Conservation (phyloP, 2,329 filamentous ascomycete species). For the Diaporthe batatas region DNA sequence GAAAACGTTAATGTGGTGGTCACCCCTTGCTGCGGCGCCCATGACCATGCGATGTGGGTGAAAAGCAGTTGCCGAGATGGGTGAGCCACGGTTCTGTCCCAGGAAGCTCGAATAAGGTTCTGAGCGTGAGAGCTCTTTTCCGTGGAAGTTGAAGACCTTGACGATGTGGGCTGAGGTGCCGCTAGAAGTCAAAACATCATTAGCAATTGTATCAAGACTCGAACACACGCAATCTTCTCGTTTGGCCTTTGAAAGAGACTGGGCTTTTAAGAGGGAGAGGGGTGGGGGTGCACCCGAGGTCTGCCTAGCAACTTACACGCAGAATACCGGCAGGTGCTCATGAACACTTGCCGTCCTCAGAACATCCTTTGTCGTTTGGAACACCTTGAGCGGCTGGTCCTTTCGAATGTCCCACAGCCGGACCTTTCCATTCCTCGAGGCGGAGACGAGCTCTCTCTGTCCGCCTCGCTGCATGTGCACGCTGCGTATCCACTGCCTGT, state of each 20-base stretch:
- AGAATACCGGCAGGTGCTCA: slow-evolving; percentile 96
- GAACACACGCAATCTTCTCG: background rate
- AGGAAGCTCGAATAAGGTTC: slow-evolving; percentile 94
- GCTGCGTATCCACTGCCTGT: slow-evolving; percentile 92
- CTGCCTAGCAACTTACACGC: slow-evolving; percentile 74
- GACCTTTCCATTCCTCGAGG: slow-evolving; percentile 92
- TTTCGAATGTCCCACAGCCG: slow-evolving; percentile 96
- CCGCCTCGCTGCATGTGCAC: slow-evolving; percentile 98
- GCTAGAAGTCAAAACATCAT: slow-evolving; percentile 61
- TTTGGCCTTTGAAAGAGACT: background rate
- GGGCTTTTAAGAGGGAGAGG: background rate
- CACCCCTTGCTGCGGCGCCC: slow-evolving; percentile 86
- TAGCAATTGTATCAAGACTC: slow-evolving; percentile 27
- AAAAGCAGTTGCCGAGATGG: slow-evolving; percentile 92
- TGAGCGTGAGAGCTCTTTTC: slow-evolving; percentile 81
- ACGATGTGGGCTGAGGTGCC: slow-evolving; percentile 90
- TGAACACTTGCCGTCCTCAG: slow-evolving; percentile 91
- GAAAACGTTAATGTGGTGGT: slow-evolving; percentile 92
- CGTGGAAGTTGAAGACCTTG: slow-evolving; percentile 92
- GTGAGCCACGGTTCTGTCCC: slow-evolving; percentile 81
- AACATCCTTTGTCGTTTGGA: slow-evolving; percentile 81
- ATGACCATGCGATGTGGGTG: slow-evolving; percentile 95
- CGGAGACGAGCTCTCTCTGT: slow-evolving; percentile 89
- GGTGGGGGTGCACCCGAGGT: background rate
- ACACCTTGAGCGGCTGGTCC: slow-evolving; percentile 80